Base-by-base conservation (phyloP, 1,139 yeast species). In the Nakaseomyces sp. region DNA sequence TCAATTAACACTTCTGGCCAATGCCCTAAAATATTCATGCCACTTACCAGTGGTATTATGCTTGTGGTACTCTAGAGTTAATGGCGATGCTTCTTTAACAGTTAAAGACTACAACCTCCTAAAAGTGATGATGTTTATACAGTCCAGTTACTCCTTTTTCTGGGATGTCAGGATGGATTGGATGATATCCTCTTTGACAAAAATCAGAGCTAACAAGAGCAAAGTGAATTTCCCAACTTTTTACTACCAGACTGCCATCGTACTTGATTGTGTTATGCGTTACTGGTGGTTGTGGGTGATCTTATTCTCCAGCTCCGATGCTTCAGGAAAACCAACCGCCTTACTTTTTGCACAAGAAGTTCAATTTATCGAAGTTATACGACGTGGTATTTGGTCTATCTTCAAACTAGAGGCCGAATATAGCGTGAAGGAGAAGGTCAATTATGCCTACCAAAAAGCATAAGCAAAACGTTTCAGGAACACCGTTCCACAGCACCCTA, bases 81-180 rank as follows among this genome's bases (percentile, higher is more conserved):
- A 37, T 31, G 43, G 36, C 19, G 43, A 47, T 19, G 44, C 48
- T 17, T 44, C 40, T 16, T 43, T 50, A 7, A 46, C 41, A 8
- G 45, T 45, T 6, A 41, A 42, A 18, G 46, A 38, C 45, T 47
- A 41, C 42, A 43, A 19, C 40, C 37, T 40, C 42, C 49, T 40
- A 43, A 51, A 38, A 32, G 52, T 51, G 49, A 54, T 53, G 45
- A 55, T 55, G 49, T 46, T 55, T 10, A 53, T 85, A 38, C 87
- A 84, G 59, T 82, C 96, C 0, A 56, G 77, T 0, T 91, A 84
- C 60, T 76, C 95, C 16, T 84, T 85, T 51, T 67, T 78, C 44
- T 91, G 98, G 98, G 98, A 91, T 62, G 65, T 89, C 18, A 73
- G 74, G 43, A 77, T 79, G 73, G 98, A 91, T 66, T 91, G 98